Base-by-base conservation (phyloP, 2,329 filamentous ascomycete genomes). In the Sporothrix schenckii region DNA sequence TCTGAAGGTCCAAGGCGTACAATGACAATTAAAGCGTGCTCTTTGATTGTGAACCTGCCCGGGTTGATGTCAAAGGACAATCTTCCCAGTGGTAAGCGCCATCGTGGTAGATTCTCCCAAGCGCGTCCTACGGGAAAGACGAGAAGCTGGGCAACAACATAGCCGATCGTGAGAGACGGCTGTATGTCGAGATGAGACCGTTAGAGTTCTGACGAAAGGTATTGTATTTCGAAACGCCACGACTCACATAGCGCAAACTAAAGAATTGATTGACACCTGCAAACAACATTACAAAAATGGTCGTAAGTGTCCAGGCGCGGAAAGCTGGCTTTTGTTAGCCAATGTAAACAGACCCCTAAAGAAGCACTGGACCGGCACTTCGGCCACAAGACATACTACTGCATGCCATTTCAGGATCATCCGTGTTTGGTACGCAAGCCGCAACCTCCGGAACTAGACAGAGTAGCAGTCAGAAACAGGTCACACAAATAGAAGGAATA, bases 11-110 rank as follows among this genome's bases (percentile, higher is more conserved):
- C 3, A 61, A 13, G n/a, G 53, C 49, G 24, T 52, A 66, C 63
- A 77, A 87, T 86, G 44, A 84, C 82, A 72, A 88, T 84, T 68
- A 88, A 77, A 80, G 86, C 82, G 75, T 88, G 86, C 76, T 88
- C 87, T 77, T 88, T 89, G 75, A 84, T 84, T 66, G 84, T 84
- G 75, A 88, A 88, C 2, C 82, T 83, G 0, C 85, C 85, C 0
- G 86, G 85, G 74, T 87, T 88, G 24, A 87, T 79, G 13, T 81
- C 83, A 24, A 86, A 75, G 1, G 80, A 84, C 1, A 52, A 41
- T 27, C 34, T 24, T n/a, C 71, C 71, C 16, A 72, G 68, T 3
- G 71, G 71, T 73, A 88, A 81, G 41, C 83, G 82, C 67, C 76
- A 79, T 72, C 86, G 84, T 0, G 86, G 86, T 54, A 89, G 79